Conservation (phyloP, 345 rosid species). For the Diplotaxis tenuifolia region DNA sequence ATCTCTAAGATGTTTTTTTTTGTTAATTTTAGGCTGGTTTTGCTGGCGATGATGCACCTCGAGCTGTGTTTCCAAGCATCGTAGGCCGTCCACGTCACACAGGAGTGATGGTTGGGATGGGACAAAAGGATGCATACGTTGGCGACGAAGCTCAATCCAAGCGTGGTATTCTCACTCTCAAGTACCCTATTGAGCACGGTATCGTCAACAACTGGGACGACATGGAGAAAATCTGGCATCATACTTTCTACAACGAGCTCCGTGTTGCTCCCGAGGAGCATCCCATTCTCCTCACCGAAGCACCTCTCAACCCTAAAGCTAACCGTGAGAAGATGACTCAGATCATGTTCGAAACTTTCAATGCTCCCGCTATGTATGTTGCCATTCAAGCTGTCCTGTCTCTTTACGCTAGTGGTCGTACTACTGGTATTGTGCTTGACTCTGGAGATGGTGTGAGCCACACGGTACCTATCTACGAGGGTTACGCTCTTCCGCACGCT, state of each 20-base stretch:
- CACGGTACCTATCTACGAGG: slow-evolving; percentile 80
- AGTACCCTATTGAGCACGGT: slow-evolving; percentile 84
- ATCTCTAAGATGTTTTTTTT: slow-evolving; percentile 8
- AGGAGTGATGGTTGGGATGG: slow-evolving; percentile 82
- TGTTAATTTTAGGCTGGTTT: slow-evolving; percentile 76
- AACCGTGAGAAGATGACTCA: slow-evolving; percentile 97
- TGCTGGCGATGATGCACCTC: slow-evolving; percentile 93
- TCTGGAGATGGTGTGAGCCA: slow-evolving; percentile 90
- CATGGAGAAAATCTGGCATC: slow-evolving; percentile 93
- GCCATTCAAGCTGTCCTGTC: slow-evolving; percentile 90
- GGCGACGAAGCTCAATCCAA: slow-evolving; percentile 84
- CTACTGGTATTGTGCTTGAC: slow-evolving; percentile 63
- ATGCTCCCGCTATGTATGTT: slow-evolving; percentile 83
- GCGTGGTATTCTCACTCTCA: slow-evolving; percentile 70
- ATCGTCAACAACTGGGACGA: slow-evolving; percentile 95
- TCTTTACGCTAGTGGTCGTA: slow-evolving; percentile 92
- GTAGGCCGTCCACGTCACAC: slow-evolving; percentile 90
- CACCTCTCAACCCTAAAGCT: slow-evolving; percentile 88
- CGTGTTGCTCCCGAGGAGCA: slow-evolving; percentile 93
- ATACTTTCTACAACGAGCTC: slow-evolving; percentile 86
- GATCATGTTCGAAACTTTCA: slow-evolving; percentile 87
- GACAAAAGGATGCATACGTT: slow-evolving; percentile 81
- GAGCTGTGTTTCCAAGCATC: slow-evolving; percentile 90
- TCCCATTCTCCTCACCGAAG: slow-evolving; percentile 76
- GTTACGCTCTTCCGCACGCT: slow-evolving; percentile 77